These are phyloP conservation scores for Gaeumannomyces tritici DNA, from an alignment of 2,329 filamentous ascomycete species.

Conservation along the genomic window DNA sequence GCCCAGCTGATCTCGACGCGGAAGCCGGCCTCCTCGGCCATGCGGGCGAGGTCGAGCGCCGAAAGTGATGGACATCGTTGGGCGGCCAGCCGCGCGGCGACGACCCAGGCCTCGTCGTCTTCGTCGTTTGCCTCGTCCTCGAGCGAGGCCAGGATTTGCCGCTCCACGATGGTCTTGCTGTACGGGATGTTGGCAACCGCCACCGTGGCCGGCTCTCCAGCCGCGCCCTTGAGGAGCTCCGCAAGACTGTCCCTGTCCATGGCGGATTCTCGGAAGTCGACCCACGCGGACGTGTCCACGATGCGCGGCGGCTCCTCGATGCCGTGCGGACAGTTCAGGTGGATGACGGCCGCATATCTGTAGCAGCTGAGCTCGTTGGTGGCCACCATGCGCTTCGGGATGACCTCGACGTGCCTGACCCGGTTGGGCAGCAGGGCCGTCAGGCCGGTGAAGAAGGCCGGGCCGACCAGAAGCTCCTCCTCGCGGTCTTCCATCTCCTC, in stretches of 20 bases:
- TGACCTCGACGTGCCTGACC: not conserved
- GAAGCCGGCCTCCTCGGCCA: not conserved
- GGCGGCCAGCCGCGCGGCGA: too few species aligned
- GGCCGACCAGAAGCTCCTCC: not conserved
- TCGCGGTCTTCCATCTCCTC: not conserved
- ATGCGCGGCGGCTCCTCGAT: not conserved
- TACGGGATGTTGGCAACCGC: too few species aligned
- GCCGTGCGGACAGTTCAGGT: not conserved
- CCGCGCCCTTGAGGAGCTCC: too few species aligned
- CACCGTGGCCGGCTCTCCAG: too few species aligned
- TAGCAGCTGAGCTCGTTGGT: not conserved
- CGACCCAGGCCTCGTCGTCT: too few species aligned
- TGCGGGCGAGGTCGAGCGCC: not conserved
- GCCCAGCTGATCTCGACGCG: not conserved
- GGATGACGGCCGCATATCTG: not conserved
- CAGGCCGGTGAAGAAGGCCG: not conserved
- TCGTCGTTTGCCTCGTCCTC: too few species aligned
- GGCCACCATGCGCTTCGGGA: not conserved
- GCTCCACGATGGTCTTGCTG: too few species aligned
- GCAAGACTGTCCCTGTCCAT: not conserved
- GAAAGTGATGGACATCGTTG: not conserved
- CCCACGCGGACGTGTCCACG: not conserved
- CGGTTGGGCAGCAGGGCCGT: not conserved
- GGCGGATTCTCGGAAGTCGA: not conserved
- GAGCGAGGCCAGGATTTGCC: too few species aligned